Evolutionary conservation across 2,329 filamentous ascomycete genomes (phyloP).

Genomic region (Aspergillus transmontanensis): DNA sequence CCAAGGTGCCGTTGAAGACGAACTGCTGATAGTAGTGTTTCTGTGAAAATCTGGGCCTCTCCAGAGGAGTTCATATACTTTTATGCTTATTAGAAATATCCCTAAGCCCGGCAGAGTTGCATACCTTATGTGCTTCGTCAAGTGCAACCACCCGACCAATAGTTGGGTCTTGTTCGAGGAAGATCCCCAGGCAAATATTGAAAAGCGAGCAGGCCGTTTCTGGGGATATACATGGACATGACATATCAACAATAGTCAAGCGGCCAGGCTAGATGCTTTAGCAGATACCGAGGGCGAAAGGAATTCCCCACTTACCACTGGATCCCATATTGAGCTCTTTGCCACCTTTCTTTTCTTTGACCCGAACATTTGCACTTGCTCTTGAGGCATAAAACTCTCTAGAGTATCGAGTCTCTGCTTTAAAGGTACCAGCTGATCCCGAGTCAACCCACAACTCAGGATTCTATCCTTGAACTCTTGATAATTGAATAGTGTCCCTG

Average conservation of each 20-base stretch:
- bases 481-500: constrained; percentile 52
- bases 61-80: constrained; percentile 24
- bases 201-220: constrained; percentile 26
- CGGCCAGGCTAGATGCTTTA: constrained; percentile 6
- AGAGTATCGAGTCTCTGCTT: constrained; percentile 23
- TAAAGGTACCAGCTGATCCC: constrained; percentile 18
- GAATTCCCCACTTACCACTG: constrained; percentile 10
- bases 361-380: background rate
- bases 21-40: constrained; percentile 62
- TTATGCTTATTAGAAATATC: background rate
- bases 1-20: constrained; percentile 69
- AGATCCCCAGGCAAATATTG: constrained; percentile 23
- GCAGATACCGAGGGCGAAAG: background rate
- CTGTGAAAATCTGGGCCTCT: constrained; percentile 50
- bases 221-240: constrained; percentile 23
- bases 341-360: background rate
- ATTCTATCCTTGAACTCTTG: constrained; percentile 43
- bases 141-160: constrained; percentile 21
- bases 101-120: background rate
- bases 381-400: constrained; percentile 25
- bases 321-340: constrained; percentile 15
- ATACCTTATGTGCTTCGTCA: constrained; percentile 28
- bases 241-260: constrained; percentile 25
- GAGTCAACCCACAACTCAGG: constrained; percentile 6
- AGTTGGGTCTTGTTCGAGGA: constrained; percentile 18